These are phyloP conservation scores for Diplotaxis tenuifolia DNA, from an alignment of 345 rosid genomes.

Conservation along the genomic window DNA sequence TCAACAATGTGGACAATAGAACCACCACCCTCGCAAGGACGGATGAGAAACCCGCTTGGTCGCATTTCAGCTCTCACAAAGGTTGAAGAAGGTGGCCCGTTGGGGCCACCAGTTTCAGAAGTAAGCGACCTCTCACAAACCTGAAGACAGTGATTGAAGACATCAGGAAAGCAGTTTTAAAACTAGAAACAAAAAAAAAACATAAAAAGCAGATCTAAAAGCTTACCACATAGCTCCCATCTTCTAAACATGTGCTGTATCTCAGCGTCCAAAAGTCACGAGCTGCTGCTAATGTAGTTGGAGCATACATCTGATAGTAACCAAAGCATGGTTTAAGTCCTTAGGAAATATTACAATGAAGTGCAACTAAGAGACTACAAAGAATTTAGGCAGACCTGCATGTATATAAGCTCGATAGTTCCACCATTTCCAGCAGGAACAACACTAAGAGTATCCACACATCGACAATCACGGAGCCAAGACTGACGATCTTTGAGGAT, in stretches of 20 bases:
- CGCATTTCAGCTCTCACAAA: conserved; percentile 91
- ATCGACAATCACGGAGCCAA: conserved; percentile 95
- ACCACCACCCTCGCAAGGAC: conserved; percentile 96
- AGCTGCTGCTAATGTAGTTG: conserved; percentile 86
- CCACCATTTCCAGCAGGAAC: conserved; percentile 85
- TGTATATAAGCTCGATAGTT: conserved; percentile 81
- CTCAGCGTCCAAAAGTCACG: conserved; percentile 95
- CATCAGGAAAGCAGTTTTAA: background rate
- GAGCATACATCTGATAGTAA: conserved; percentile 72
- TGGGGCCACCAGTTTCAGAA: conserved; percentile 73
- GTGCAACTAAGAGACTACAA: background rate
- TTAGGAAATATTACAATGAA: background rate
- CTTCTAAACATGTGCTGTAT: conserved; percentile 85
- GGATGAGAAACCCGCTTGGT: conserved; percentile 88
- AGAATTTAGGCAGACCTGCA: conserved; percentile 54
- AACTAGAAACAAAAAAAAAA: background rate
- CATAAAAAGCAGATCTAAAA: background rate
- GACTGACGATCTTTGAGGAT: conserved; percentile 95
- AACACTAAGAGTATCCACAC: conserved; percentile 66
- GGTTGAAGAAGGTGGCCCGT: conserved; percentile 71
- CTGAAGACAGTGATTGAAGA: conserved; percentile 40
- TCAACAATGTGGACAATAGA: conserved; percentile 93
- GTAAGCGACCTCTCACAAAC: conserved; percentile 95
- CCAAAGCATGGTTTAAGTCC: background rate
- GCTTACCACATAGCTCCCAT: conserved; percentile 85